Evolutionary conservation across 192 early-diverging fungal genomes (phyloP), one percentile per base, ranked within the genome.

Genomic region (Phycomyces blakesleeanus): DNA sequence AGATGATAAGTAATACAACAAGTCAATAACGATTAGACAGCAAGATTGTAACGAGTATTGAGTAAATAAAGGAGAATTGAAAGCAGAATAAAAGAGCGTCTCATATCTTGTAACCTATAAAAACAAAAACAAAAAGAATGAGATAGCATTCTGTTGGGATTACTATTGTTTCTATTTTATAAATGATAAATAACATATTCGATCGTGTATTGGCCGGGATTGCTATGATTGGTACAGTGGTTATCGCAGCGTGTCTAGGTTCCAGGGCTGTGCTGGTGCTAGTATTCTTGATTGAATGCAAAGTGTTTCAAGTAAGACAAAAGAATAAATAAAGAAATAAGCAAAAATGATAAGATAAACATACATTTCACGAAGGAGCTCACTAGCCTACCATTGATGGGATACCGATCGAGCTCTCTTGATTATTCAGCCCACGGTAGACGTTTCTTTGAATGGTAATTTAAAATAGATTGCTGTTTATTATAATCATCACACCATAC

Each of bases 261-360:
- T 20, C 50, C 1, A 9, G 15, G 6, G 60, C 37, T 3, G 20
- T 62, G 15, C 18, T 53, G n/a, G 26, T n/a, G 10, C 38, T 22
- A 6, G 11, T 62, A n/a, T 24, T 44, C 18, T n/a, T 18, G 8
- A 27, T 64, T 56, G 14, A 56, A 47, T 34, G n/a, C n/a, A 55
- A 49, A 34, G 62, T 55, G 1, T 40, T 64, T 14, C 51, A 56
- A 11, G 62, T 47, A 64, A 55, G 25, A 18, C 44, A 14, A 14
- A 47, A 3, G 5, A 14, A 14, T 10, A 6, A 6, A 41, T 41
- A 10, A 6, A 10, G 14, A 6, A 41, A 10, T 41, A 14, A 41
- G 40, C 6, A 41, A 41, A 18, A 47, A 14, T 47, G 44, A 14
- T 47, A 47, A n/a, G n/a, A n/a, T n/a, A n/a, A n/a, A n/a, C n/a